Evolutionary conservation across 345 rosid species (phyloP).

Genomic region (Linum usitatissimum): DNA sequence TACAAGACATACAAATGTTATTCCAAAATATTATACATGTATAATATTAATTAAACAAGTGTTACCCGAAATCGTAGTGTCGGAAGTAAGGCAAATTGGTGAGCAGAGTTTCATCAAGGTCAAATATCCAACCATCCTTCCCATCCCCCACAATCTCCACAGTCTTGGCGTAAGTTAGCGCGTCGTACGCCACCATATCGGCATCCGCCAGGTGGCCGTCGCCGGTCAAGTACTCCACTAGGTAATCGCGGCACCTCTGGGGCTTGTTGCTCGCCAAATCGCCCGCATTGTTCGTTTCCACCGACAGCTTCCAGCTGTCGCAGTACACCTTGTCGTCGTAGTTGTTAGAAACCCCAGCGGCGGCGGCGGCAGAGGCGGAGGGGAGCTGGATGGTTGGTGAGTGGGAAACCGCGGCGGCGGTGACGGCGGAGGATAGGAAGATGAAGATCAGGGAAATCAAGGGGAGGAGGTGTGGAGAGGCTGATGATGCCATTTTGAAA

Average conservation of each 20-base stretch:
- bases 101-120: constrained; percentile 52
- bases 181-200: constrained; percentile 4
- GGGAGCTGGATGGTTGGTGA: background rate
- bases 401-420: background rate
- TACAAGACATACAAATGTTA: too few relatives aligned
- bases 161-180: constrained; percentile 18
- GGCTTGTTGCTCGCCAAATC: background rate
- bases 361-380: background rate
- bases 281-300: background rate
- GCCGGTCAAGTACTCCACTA: constrained; percentile 13
- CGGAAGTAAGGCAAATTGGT: constrained; percentile 48
- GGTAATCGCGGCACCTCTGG: constrained; percentile 19
- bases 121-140: constrained; percentile 47
- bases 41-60: background rate
- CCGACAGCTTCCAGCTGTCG: background rate
- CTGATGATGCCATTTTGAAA: background rate
- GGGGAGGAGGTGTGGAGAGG: background rate
- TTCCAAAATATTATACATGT: too few relatives aligned
- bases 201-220: constrained; percentile 18
- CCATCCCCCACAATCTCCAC: constrained; percentile 28
- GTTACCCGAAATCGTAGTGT: constrained; percentile 34
- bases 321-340: background rate
- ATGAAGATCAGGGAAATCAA: background rate
- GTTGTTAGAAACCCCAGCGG: background rate
- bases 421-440: background rate